Conservation (phyloP, 73 alveolate species). For the Tetrahymena malaccensis region DNA sequence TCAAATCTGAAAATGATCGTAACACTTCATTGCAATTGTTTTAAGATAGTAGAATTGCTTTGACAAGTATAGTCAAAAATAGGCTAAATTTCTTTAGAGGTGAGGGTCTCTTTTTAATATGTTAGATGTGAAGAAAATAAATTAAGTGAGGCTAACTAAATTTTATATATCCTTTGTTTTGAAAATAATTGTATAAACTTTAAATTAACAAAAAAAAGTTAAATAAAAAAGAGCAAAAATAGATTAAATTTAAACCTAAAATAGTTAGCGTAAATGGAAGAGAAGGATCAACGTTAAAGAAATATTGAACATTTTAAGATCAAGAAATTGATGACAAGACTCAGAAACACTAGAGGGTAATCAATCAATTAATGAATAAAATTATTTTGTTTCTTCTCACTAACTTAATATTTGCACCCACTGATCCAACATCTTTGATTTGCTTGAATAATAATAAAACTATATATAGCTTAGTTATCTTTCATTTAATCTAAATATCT, state of each 20-base stretch:
- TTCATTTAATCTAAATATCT: neutral
- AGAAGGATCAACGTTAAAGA: neutral
- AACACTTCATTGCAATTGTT: neutral
- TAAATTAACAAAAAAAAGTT: neutral
- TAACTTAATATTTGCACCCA: neutral
- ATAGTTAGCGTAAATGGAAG: neutral
- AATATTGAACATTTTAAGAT: constrained; percentile 25
- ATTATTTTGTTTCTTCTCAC: neutral
- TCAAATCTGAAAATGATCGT: neutral
- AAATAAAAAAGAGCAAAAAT: neutral
- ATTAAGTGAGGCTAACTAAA: neutral
- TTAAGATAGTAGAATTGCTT: neutral
- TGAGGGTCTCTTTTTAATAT: neutral
- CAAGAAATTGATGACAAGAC: constrained; percentile 18
- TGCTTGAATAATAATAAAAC: neutral
- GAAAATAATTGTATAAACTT: neutral
- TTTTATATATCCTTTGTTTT: neutral
- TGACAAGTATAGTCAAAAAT: neutral
- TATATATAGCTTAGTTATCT: neutral
- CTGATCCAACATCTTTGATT: neutral
- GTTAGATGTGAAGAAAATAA: neutral
- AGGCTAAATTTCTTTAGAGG: neutral
- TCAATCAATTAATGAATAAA: neutral
- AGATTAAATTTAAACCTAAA: neutral
- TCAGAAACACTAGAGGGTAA: neutral